Conservation (phyloP, 164 flowering plant genomes). For the Paratinospora sagittata region DNA sequence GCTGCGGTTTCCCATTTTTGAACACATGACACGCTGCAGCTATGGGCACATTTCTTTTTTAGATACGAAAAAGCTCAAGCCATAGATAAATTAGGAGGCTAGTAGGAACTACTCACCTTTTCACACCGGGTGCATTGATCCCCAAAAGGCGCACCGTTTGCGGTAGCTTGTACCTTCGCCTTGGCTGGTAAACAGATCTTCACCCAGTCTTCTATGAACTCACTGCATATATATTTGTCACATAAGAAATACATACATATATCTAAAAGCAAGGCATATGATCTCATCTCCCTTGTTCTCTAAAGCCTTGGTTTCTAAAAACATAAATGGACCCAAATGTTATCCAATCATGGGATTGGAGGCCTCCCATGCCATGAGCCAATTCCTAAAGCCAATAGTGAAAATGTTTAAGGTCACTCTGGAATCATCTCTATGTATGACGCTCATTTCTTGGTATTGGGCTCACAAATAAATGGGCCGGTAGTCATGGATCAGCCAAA, state of each 20-base stretch:
- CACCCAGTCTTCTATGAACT: constrained; percentile 88
- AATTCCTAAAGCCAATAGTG: too few relatives aligned
- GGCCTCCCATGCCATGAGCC: too few relatives aligned
- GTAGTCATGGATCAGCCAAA: too few relatives aligned
- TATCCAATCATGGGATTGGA: too few relatives aligned
- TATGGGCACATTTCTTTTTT: too few relatives aligned
- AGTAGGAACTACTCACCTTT: constrained; percentile 38
- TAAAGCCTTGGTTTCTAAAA: not conserved
- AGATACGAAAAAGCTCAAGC: too few relatives aligned
- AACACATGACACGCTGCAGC: too few relatives aligned
- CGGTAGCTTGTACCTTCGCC: constrained; percentile 44
- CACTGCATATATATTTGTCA: constrained; percentile 34
- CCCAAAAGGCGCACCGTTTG: constrained; percentile 15
- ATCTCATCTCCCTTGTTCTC: not conserved
- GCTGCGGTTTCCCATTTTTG: too few relatives aligned
- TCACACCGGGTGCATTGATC: constrained; percentile 59
- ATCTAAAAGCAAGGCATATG: not conserved
- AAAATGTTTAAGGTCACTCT: too few relatives aligned
- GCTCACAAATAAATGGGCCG: too few relatives aligned
- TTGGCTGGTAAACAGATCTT: constrained; percentile 63
- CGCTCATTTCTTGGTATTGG: too few relatives aligned
- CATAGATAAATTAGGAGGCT: not conserved
- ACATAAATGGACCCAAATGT: not conserved
- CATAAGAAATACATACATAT: not conserved
- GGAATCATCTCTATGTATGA: too few relatives aligned